These are phyloP conservation scores for Jackrogersella multiformis DNA, from an alignment of 495 filamentous ascomycete genomes.

Conservation along the genomic window DNA sequence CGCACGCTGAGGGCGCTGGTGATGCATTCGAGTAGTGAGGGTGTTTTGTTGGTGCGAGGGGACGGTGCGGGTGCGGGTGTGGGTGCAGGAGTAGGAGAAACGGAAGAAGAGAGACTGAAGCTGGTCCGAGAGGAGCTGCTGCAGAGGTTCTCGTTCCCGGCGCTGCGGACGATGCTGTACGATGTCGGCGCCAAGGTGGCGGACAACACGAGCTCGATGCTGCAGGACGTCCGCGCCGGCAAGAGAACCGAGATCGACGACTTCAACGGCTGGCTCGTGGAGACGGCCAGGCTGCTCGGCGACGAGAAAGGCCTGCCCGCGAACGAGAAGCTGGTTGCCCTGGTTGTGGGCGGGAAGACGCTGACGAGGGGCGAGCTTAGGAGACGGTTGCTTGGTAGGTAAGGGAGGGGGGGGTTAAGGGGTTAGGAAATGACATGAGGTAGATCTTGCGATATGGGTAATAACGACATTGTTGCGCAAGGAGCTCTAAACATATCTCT, in stretches of 20 bases:
- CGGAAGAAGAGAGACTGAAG: slow-evolving; percentile 62
- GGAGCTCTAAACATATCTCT: too few relatives aligned
- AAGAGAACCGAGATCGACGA: slow-evolving; percentile 80
- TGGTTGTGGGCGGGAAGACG: slow-evolving; percentile 39
- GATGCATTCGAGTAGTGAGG: slow-evolving; percentile 33
- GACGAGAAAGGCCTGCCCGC: slow-evolving; percentile 33
- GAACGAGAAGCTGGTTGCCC: slow-evolving; percentile 42
- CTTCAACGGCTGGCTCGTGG: slow-evolving; percentile 84
- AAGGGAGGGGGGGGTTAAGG: background rate
- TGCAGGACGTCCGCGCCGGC: slow-evolving; percentile 73
- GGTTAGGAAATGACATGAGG: too few relatives aligned
- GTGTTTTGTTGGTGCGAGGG: slow-evolving; percentile 26
- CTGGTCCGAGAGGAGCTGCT: slow-evolving; percentile 64
- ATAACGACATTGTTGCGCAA: too few relatives aligned
- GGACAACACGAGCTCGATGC: slow-evolving; percentile 79
- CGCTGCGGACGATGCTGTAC: slow-evolving; percentile 40
- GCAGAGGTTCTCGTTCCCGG: slow-evolving; percentile 37
- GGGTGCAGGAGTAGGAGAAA: background rate
- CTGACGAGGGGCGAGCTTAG: slow-evolving; percentile 37
- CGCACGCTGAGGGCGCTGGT: slow-evolving; percentile 63
- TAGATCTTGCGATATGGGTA: too few relatives aligned
- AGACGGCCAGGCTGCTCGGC: slow-evolving; percentile 45
- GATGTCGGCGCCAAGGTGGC: slow-evolving; percentile 67
- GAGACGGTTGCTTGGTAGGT: slow-evolving; percentile 9
- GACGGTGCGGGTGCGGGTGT: background rate